A percentile compares a stretch with the other conserved stretches of the same genome.
Conservation (phyloP, 768 basidiomycete genomes). For the Zangia roseola region DNA sequence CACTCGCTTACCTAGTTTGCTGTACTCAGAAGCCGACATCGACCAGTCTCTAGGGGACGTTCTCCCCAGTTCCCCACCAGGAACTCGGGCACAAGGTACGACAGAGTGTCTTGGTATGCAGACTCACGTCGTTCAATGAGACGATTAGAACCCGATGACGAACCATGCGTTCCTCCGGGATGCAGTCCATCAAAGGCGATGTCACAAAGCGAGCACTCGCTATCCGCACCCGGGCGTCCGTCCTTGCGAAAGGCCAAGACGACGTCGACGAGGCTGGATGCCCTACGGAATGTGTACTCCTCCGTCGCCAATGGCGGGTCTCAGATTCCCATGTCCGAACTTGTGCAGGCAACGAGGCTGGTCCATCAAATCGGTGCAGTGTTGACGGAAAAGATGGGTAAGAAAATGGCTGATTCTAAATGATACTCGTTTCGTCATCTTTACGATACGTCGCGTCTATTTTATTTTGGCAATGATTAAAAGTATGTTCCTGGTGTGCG, state of each 20-base stretch:
- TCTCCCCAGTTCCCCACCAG: slow-evolving; percentile 8
- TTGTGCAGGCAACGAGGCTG: slow-evolving; percentile 44
- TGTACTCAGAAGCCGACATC: slow-evolving; percentile 19
- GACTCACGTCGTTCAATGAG: not conserved
- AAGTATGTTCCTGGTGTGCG: too few species aligned
- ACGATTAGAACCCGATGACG: slow-evolving; percentile 1
- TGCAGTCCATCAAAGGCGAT: not conserved
- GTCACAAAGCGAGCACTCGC: slow-evolving; percentile 12
- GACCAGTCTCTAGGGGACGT: slow-evolving; percentile 19
- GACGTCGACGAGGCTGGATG: slow-evolving; percentile 42
- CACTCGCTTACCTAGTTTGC: not conserved
- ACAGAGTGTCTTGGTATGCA: not conserved
- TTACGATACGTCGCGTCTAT: slow-evolving; percentile 46
- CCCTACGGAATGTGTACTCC: slow-evolving; percentile 43
- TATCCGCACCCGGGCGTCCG: slow-evolving; percentile 5
- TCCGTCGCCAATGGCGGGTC: slow-evolving; percentile 43
- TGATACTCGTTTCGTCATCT: slow-evolving; percentile 5
- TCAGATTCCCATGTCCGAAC: slow-evolving; percentile 49
- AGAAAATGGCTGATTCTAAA: slow-evolving; percentile 27
- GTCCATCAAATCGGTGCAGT: slow-evolving; percentile 46
- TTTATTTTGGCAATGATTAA: too few species aligned
- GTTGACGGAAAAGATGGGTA: slow-evolving; percentile 46
- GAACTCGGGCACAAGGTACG: slow-evolving; percentile 10
- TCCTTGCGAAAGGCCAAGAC: slow-evolving; percentile 39
- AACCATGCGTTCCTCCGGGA: not conserved